phyloP scores from a whole-genome alignment of 2,329 filamentous ascomycete species.

The Daldinia eschscholtzii region DNA sequence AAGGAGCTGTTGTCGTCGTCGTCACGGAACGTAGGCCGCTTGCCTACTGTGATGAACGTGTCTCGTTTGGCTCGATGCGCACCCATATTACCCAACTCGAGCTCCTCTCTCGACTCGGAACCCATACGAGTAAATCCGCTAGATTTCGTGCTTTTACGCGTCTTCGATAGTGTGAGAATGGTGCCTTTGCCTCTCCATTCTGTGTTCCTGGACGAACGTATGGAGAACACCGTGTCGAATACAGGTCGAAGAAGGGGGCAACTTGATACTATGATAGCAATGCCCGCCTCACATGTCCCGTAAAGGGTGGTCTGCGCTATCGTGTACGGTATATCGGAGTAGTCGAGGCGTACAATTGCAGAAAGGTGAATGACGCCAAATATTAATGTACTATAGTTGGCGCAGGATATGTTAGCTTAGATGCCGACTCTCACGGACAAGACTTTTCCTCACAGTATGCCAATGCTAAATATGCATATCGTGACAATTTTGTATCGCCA shows the following conservation, averaged over 20 bases:
- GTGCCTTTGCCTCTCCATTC: slow-evolving; percentile 24
- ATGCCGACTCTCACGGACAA: background rate
- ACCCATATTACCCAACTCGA: slow-evolving; percentile 41
- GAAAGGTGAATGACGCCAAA: slow-evolving; percentile 34
- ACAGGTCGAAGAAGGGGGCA: slow-evolving; percentile 40
- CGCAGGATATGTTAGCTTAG: slow-evolving; percentile 12
- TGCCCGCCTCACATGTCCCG: slow-evolving; percentile 39
- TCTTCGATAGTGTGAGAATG: slow-evolving; percentile 23
- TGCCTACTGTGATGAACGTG: slow-evolving; percentile 36
- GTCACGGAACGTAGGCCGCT: slow-evolving; percentile 30
- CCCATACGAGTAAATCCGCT: slow-evolving; percentile 40
- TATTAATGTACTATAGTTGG: slow-evolving; percentile 27
- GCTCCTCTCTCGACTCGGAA: slow-evolving; percentile 33
- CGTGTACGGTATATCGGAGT: slow-evolving; percentile 35
- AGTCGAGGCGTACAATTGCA: slow-evolving; percentile 28
- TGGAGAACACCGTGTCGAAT: slow-evolving; percentile 33
- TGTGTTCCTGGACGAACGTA: background rate
- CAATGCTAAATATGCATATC: slow-evolving; percentile 35
- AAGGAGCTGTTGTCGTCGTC: slow-evolving; percentile 36
- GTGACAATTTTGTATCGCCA: slow-evolving; percentile 37
- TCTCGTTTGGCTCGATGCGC: slow-evolving; percentile 38
- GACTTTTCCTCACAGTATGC: slow-evolving; percentile 38
- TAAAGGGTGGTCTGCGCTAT: slow-evolving; percentile 30
- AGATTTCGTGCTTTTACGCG: slow-evolving; percentile 32
- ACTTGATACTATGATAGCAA: slow-evolving; percentile 43